These are phyloP conservation scores for Gremmenia infestans DNA, from an alignment of 2,329 filamentous ascomycete genomes.

Conservation along the genomic window DNA sequence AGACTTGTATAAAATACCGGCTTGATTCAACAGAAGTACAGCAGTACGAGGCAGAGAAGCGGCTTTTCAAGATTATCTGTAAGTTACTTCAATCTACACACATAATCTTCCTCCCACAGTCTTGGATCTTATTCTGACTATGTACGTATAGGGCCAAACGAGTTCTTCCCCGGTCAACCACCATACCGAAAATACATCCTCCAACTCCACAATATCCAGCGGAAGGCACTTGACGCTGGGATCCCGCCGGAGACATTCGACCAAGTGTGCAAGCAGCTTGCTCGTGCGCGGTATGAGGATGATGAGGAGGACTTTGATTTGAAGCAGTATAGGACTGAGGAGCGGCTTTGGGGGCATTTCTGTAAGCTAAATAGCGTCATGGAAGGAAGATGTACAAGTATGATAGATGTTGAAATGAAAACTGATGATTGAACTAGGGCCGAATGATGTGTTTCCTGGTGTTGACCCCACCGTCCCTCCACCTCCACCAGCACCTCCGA, in stretches of 20 bases:
- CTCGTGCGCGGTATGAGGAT: neutral
- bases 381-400: neutral
- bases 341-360: neutral
- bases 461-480: neutral
- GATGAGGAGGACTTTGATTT: neutral
- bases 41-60: neutral
- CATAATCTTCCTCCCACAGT: neutral
- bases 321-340: neutral
- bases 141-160: neutral
- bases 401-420: no score
- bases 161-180: conserved; percentile 1
- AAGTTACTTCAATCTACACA: neutral
- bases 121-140: neutral
- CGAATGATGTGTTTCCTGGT: neutral
- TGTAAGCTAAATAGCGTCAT: neutral
- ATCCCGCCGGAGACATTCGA: neutral
- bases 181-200: neutral
- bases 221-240: neutral
- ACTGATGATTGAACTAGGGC: neutral
- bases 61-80: neutral
- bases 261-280: neutral
- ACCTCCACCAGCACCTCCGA: no score
- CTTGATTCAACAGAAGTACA: neutral
- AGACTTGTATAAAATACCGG: neutral
- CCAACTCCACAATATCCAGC: neutral